These are phyloP conservation scores for Stachybotrys echinatus DNA, from an alignment of 2,329 filamentous ascomycete genomes.

Conservation along the genomic window DNA sequence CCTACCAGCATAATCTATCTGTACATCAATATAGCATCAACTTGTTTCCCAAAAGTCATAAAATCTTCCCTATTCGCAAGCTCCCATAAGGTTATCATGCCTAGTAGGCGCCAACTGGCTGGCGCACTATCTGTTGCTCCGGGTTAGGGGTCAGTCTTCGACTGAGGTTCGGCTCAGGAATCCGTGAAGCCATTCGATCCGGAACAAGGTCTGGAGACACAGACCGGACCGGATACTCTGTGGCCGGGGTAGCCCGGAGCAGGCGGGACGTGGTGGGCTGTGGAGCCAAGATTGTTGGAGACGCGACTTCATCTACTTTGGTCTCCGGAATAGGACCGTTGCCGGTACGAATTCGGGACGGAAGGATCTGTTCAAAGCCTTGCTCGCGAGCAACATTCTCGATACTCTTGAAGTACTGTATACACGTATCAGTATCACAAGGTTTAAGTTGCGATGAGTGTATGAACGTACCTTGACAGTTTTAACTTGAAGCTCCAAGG, in stretches of 20 bases:
- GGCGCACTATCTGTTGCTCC: constrained; percentile 32
- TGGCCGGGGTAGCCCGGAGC: constrained; percentile 48
- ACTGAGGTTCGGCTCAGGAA: constrained; percentile 41
- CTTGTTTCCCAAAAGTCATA: too few relatives aligned
- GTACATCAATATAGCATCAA: too few relatives aligned
- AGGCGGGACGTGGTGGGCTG: constrained; percentile 52
- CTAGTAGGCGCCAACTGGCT: not conserved
- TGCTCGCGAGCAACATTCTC: constrained; percentile 56
- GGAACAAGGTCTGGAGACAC: constrained; percentile 56
- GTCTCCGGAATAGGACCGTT: constrained; percentile 33
- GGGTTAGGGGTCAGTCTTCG: constrained; percentile 43
- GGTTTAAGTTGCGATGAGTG: not conserved
- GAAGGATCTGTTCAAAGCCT: constrained; percentile 53
- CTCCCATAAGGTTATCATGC: too few relatives aligned
- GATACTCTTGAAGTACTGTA: constrained; percentile 65
- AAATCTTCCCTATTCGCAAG: too few relatives aligned
- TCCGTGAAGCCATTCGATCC: constrained; percentile 56
- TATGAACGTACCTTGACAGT: constrained; percentile 52
- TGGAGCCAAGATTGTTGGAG: constrained; percentile 43
- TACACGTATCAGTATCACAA: constrained; percentile 2
- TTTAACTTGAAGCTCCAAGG: constrained; percentile 67
- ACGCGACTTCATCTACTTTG: constrained; percentile 37
- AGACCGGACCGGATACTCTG: constrained; percentile 49
- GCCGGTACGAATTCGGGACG: constrained; percentile 50
- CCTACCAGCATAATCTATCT: too few relatives aligned